phyloP scores from a whole-genome alignment of 2,329 filamentous ascomycete genomes.

The Colletotrichum lupini region DNA sequence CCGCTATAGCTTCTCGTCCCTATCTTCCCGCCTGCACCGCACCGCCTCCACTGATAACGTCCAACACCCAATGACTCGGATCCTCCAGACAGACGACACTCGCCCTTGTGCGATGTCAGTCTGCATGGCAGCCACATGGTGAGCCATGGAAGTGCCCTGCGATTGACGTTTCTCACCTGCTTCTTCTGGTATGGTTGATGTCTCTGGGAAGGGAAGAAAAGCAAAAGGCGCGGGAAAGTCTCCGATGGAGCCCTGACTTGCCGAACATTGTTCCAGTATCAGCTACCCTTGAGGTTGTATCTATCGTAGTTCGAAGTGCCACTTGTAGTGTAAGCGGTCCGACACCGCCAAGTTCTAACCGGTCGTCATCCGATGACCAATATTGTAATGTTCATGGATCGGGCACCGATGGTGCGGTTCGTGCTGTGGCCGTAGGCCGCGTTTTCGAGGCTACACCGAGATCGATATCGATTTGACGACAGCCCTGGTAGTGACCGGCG shows the following conservation, averaged over 20 bases:
- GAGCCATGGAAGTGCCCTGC: not conserved
- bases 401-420: not conserved
- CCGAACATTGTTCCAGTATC: not conserved
- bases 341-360: constrained; percentile 5
- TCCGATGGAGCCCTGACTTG: not conserved
- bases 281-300: constrained; percentile 16
- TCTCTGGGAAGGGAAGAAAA: not conserved
- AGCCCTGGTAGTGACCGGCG: not conserved
- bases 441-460: constrained; percentile 1
- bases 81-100: not conserved
- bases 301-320: not conserved
- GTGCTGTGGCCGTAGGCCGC: not conserved
- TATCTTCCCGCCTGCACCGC: constrained; percentile 24
- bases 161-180: constrained; percentile 13
- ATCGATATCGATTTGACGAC: not conserved
- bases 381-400: constrained; percentile 23
- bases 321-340: constrained; percentile 4
- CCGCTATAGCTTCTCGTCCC: not conserved
- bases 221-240: constrained; percentile 4
- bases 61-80: constrained; percentile 27
- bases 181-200: constrained; percentile 19
- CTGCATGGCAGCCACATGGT: constrained; percentile 26
- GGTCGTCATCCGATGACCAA: constrained; percentile 21
- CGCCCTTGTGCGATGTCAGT: constrained; percentile 16
- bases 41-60: constrained; percentile 31